A percentile compares a stretch with the other conserved stretches of the same genome.
These are phyloP conservation scores for Eurotiales sp. DNA, from an alignment of 2,329 filamentous ascomycete species.

Conservation along the genomic window DNA sequence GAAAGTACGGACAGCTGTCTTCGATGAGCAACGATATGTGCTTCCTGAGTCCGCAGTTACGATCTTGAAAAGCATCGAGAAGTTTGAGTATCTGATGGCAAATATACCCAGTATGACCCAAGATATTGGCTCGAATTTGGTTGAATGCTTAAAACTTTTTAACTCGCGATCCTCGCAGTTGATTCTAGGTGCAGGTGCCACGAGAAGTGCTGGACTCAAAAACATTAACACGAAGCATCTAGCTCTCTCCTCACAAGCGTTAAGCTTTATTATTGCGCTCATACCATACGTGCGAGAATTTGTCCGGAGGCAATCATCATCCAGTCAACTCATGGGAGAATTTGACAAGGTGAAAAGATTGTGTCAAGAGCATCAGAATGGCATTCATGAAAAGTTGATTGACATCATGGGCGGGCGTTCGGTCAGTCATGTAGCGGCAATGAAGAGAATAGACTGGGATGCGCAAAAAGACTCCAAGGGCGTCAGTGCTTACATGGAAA, in stretches of 20 bases:
- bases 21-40: slow-evolving; percentile 82
- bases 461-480: slow-evolving; percentile 40
- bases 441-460: slow-evolving; percentile 76
- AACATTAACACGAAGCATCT: slow-evolving; percentile 97
- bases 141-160: slow-evolving; percentile 87
- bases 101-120: slow-evolving; percentile 85
- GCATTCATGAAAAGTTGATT: slow-evolving; percentile 86
- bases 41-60: slow-evolving; percentile 78
- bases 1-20: slow-evolving; percentile 66
- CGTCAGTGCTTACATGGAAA: slow-evolving; percentile 77
- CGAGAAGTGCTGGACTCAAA: slow-evolving; percentile 79
- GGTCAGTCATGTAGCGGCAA: slow-evolving; percentile 66
- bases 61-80: slow-evolving; percentile 75
- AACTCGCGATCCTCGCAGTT: slow-evolving; percentile 96
- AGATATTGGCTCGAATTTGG: slow-evolving; percentile 72
- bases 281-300: slow-evolving; percentile 91
- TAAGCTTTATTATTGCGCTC: slow-evolving; percentile 81
- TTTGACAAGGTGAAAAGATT: slow-evolving; percentile 84
- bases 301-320: slow-evolving; percentile 67
- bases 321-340: slow-evolving; percentile 64
- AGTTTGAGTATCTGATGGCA: slow-evolving; percentile 76
- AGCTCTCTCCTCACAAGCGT: slow-evolving; percentile 81
- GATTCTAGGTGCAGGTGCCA: slow-evolving; percentile 91
- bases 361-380: slow-evolving; percentile 84
- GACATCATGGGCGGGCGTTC: slow-evolving; percentile 86